These are phyloP conservation scores for Aspergillus pseudoglaucus DNA, from an alignment of 2,329 filamentous ascomycete genomes.

Conservation along the genomic window DNA sequence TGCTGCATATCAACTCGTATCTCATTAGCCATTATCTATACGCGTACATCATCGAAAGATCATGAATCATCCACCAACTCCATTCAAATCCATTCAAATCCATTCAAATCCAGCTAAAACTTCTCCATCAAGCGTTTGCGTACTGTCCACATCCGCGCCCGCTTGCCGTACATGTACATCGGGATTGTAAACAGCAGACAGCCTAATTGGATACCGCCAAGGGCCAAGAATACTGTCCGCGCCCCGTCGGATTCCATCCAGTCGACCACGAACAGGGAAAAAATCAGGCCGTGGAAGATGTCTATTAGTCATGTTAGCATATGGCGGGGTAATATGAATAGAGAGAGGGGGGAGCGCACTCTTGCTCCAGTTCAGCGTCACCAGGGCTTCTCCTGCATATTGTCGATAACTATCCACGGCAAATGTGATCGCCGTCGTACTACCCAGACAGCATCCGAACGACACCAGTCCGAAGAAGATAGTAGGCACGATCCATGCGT, in stretches of 20 bases:
- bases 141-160: slow-evolving; percentile 89
- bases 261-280: slow-evolving; percentile 76
- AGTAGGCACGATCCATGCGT: slow-evolving; percentile 87
- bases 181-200: slow-evolving; percentile 71
- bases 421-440: slow-evolving; percentile 88
- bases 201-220: slow-evolving; percentile 79
- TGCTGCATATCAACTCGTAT: no score
- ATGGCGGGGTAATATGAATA: neutral
- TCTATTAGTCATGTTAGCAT: slow-evolving; percentile 37
- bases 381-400: slow-evolving; percentile 88
- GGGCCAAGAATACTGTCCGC: slow-evolving; percentile 70
- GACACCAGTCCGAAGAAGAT: slow-evolving; percentile 88
- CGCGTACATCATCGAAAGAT: neutral
- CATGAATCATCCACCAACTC: neutral
- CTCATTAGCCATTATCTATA: no score
- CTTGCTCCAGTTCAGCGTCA: slow-evolving; percentile 91
- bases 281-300: slow-evolving; percentile 81
- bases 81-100: neutral
- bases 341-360: slow-evolving; percentile 43
- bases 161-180: slow-evolving; percentile 91
- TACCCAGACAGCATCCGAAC: slow-evolving; percentile 85
- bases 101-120: slow-evolving; percentile 38
- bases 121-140: slow-evolving; percentile 80
- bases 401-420: slow-evolving; percentile 88
- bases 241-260: slow-evolving; percentile 74